A percentile compares a stretch with the other conserved stretches of the same genome.
These are phyloP conservation scores for Prunus kanzakura DNA, from an alignment of 306 rosid species.

Conservation along the genomic window DNA sequence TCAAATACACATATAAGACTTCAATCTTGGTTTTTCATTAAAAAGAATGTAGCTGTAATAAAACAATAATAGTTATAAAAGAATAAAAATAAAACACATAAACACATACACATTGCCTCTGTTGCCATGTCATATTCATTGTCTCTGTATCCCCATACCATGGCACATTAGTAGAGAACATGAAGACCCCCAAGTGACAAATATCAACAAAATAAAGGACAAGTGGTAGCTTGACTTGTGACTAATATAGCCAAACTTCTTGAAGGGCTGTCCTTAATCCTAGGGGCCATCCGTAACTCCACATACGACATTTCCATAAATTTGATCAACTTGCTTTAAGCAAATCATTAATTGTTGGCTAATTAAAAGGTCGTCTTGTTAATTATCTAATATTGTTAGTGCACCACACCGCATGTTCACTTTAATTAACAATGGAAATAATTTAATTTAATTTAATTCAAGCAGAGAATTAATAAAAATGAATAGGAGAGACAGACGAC, in stretches of 20 bases:
- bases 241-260: not conserved
- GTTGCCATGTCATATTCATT: not conserved
- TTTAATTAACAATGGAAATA: not conserved
- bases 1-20: too few species aligned
- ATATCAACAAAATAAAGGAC: not conserved
- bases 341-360: constrained; percentile 1
- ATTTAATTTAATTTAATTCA: constrained; percentile 1
- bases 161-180: not conserved
- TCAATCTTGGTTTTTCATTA: too few species aligned
- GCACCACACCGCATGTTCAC: constrained; percentile 25
- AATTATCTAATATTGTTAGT: constrained; percentile 8
- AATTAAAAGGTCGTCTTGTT: not conserved
- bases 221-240: not conserved
- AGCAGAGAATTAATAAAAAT: not conserved
- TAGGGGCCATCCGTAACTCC: not conserved
- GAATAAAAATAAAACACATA: not conserved
- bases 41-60: too few species aligned
- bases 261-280: constrained; percentile 5
- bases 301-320: constrained; percentile 19
- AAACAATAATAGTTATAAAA: too few species aligned
- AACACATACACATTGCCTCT: not conserved
- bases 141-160: not conserved
- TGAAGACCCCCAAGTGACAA: not conserved
- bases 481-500: constrained; percentile 24
- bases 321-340: constrained; percentile 13